These are phyloP conservation scores for Aspergillus melleus DNA, from an alignment of 2,329 filamentous ascomycete genomes.

Conservation along the genomic window DNA sequence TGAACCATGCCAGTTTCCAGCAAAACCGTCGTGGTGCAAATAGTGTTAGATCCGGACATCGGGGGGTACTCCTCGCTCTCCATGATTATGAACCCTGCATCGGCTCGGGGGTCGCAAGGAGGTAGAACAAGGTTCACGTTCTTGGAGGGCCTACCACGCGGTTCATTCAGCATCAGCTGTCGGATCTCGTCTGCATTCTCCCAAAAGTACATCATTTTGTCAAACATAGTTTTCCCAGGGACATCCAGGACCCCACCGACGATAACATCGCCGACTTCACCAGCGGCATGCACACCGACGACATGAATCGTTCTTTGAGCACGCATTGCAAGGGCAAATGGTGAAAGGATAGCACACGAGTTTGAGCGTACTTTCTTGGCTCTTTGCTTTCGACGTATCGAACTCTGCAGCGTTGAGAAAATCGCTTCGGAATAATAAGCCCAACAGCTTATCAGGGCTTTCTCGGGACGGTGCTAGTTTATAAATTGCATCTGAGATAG, in stretches of 20 bases:
- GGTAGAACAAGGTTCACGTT: constrained; percentile 43
- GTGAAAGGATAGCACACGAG: too few species aligned
- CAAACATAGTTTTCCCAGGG: constrained; percentile 46
- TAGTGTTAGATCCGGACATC: constrained; percentile 49
- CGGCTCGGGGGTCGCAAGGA: constrained; percentile 44
- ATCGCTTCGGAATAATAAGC: too few species aligned
- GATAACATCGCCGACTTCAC: constrained; percentile 50
- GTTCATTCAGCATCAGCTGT: constrained; percentile 48
- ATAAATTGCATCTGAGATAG: too few species aligned
- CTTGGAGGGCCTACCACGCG: constrained; percentile 43
- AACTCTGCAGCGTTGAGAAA: too few species aligned
- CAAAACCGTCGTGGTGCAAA: constrained; percentile 46
- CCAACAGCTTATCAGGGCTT: too few species aligned
- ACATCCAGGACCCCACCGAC: constrained; percentile 48
- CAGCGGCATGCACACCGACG: constrained; percentile 13
- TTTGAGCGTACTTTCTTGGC: too few species aligned
- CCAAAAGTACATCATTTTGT: constrained; percentile 47
- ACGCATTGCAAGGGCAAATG: too few species aligned
- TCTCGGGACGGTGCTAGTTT: too few species aligned
- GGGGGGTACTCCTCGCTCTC: constrained; percentile 48
- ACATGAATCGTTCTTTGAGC: not conserved
- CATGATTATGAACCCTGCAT: constrained; percentile 49
- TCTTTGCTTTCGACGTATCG: too few species aligned
- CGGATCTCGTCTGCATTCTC: constrained; percentile 41
- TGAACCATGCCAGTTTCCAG: constrained; percentile 49